phyloP scores from a whole-genome alignment of 306 rosid species.

The Phaseolus lunatus region DNA sequence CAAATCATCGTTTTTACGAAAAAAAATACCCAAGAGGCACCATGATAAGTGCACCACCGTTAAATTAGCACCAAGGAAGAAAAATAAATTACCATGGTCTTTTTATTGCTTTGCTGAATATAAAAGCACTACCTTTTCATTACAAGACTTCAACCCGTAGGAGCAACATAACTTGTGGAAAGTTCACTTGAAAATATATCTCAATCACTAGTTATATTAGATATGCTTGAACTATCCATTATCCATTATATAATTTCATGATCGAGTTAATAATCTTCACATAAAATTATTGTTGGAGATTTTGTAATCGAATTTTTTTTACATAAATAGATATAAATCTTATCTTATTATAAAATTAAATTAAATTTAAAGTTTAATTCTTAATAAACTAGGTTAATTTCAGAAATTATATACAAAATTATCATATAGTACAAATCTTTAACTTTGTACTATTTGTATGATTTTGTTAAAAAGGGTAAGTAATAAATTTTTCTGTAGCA shows the following conservation, averaged over 20 bases:
- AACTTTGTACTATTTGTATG: background rate
- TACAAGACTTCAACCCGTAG: slow-evolving; percentile 20
- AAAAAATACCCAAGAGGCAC: background rate
- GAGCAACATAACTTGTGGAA: background rate
- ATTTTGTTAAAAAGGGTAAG: background rate
- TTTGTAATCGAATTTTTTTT: too few species aligned
- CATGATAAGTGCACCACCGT: background rate
- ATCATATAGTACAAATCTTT: background rate
- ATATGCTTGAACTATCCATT: too few species aligned
- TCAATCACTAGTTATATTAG: too few species aligned
- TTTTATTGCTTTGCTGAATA: slow-evolving; percentile 25
- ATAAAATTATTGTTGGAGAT: too few species aligned
- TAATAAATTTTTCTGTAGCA: background rate
- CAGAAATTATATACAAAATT: background rate
- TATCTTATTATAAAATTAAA: too few species aligned
- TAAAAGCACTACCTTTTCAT: slow-evolving; percentile 19
- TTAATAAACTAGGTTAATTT: too few species aligned
- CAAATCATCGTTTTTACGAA: slow-evolving; percentile 29
- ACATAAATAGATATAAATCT: too few species aligned
- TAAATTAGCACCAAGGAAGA: slow-evolving; percentile 17
- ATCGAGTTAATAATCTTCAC: too few species aligned
- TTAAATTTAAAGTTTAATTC: too few species aligned
- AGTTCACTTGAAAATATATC: background rate
- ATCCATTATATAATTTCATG: too few species aligned
- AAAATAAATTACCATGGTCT: background rate